phyloP scores from a whole-genome alignment of 2,329 filamentous ascomycete species.

The Chaetomium olivaceum region DNA sequence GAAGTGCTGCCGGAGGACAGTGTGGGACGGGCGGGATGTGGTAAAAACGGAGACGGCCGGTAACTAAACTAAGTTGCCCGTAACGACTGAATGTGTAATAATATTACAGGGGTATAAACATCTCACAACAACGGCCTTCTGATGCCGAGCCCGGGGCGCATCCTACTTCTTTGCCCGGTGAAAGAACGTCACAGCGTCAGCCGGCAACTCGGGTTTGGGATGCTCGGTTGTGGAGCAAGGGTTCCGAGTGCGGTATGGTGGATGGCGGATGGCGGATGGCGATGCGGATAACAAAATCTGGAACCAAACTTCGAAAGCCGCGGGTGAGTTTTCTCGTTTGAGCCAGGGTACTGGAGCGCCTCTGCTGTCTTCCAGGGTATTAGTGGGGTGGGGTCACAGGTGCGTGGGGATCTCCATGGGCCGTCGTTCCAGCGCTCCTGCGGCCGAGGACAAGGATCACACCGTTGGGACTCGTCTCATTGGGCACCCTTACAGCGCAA shows the following conservation, averaged over 20 bases:
- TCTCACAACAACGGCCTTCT: constrained; percentile 12
- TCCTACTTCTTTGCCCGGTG: constrained; percentile 33
- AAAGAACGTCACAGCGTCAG: neutral
- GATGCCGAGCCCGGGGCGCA: constrained; percentile 30
- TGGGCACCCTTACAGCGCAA: constrained; percentile 5
- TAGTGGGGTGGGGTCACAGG: neutral
- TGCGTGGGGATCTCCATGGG: neutral
- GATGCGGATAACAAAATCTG: constrained; percentile 14
- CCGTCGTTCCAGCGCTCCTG: neutral
- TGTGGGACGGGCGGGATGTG: constrained; percentile 11
- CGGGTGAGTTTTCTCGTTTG: constrained; percentile 4
- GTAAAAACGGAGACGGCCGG: constrained; percentile 11
- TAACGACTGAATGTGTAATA: neutral
- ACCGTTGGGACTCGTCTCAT: constrained; percentile 14
- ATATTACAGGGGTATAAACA: constrained; percentile 24
- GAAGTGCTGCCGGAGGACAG: constrained; percentile 2
- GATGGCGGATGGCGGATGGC: no score
- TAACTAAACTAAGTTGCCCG: neutral
- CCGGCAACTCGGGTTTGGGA: constrained; percentile 27
- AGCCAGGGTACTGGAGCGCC: neutral
- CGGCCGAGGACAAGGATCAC: constrained; percentile 17
- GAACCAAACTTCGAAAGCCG: neutral
- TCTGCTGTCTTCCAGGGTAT: neutral
- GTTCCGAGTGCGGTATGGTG: constrained; percentile 5
- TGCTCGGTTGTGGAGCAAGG: constrained; percentile 18